These are phyloP conservation scores for Diplocarpon rosae DNA, from an alignment of 2,329 filamentous ascomycete species.

Conservation along the genomic window DNA sequence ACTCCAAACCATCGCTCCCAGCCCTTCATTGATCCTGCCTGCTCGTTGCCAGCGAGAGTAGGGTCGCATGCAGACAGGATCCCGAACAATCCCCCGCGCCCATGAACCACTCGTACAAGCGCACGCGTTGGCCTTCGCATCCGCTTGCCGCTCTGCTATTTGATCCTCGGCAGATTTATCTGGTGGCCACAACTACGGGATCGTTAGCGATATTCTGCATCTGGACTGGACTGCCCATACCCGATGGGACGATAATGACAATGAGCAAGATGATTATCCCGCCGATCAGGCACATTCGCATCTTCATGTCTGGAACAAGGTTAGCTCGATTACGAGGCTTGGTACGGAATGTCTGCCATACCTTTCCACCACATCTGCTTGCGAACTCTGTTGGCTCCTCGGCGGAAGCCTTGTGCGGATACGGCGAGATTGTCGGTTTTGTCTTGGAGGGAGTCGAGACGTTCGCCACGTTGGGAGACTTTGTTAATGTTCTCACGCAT, in stretches of 20 bases:
- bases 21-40: slow-evolving; percentile 26
- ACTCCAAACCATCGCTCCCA: slow-evolving; percentile 27
- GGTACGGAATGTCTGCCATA: not conserved
- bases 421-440: slow-evolving; percentile 91
- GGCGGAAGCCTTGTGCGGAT: slow-evolving; percentile 89
- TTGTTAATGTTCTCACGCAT: slow-evolving; percentile 99
- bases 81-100: slow-evolving; percentile 21
- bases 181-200: slow-evolving; percentile 33
- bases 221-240: slow-evolving; percentile 40
- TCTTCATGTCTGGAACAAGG: slow-evolving; percentile 72
- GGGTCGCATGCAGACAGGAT: slow-evolving; percentile 28
- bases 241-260: slow-evolving; percentile 87
- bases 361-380: slow-evolving; percentile 98
- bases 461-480: slow-evolving; percentile 84
- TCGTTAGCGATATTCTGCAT: slow-evolving; percentile 19
- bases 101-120: slow-evolving; percentile 12
- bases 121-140: slow-evolving; percentile 3
- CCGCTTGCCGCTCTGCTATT: not conserved
- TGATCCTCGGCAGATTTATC: slow-evolving; percentile 23
- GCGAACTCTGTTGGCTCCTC: slow-evolving; percentile 89
- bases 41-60: slow-evolving; percentile 28
- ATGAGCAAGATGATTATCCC: slow-evolving; percentile 86
- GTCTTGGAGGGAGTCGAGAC: slow-evolving; percentile 78
- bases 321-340: slow-evolving; percentile 6
- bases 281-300: slow-evolving; percentile 90